These are phyloP conservation scores for Phaeosphaeria sp. DNA, from an alignment of 2,329 filamentous ascomycete species.

Conservation along the genomic window DNA sequence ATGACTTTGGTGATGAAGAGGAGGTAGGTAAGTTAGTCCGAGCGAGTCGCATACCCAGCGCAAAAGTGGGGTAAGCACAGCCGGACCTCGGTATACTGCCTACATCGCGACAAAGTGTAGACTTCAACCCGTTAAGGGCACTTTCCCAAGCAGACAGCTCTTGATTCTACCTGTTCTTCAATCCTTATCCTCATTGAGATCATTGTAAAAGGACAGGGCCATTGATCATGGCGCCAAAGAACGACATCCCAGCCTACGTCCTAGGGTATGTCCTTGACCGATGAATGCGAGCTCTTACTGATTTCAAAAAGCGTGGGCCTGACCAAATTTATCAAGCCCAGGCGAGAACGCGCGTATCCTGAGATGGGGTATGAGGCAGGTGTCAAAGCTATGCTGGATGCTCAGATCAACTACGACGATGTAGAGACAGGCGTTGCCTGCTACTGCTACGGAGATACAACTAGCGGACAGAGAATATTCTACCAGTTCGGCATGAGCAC, in stretches of 20 bases:
- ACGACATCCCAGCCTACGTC: slow-evolving; percentile 70
- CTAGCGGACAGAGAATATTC: slow-evolving; percentile 92
- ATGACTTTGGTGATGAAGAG: not conserved
- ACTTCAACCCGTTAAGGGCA: not conserved
- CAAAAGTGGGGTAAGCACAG: slow-evolving; percentile 15
- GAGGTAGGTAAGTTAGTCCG: not conserved
- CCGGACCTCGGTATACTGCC: slow-evolving; percentile 18
- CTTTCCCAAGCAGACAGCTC: not conserved
- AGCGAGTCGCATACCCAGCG: slow-evolving; percentile 8
- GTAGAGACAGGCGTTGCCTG: slow-evolving; percentile 92
- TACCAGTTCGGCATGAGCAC: slow-evolving; percentile 96
- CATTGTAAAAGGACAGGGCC: too few species aligned
- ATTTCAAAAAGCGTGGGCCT: slow-evolving; percentile 71
- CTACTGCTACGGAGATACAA: slow-evolving; percentile 96
- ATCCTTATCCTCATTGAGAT: not conserved
- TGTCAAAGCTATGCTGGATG: slow-evolving; percentile 80
- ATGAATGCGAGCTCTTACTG: too few species aligned
- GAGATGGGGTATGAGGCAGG: slow-evolving; percentile 92
- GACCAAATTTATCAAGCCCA: slow-evolving; percentile 98
- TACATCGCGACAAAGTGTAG: not conserved
- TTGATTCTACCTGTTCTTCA: not conserved
- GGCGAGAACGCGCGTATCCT: slow-evolving; percentile 89
- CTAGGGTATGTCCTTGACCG: slow-evolving; percentile 61
- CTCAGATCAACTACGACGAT: slow-evolving; percentile 93
- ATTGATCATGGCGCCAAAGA: slow-evolving; percentile 31